A percentile compares a stretch with the other conserved stretches of the same genome.
These are phyloP conservation scores for Aspergillus arachidicola DNA, from an alignment of 2,329 filamentous ascomycete genomes.

Conservation along the genomic window DNA sequence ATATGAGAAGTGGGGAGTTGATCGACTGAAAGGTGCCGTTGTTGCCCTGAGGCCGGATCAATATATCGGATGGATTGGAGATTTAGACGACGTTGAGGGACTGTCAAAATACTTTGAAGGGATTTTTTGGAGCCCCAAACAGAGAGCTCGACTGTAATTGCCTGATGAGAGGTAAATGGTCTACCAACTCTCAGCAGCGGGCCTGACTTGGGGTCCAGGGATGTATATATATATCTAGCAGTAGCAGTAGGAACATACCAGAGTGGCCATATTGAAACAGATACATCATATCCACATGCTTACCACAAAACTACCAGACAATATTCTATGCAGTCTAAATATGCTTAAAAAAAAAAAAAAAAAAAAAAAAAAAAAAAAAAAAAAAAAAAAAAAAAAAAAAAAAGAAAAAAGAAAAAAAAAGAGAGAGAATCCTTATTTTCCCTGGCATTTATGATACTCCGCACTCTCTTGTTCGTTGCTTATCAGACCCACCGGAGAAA, in stretches of 20 bases:
- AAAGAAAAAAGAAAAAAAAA: too few species aligned
- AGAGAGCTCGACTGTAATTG: background rate
- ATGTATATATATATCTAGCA: too few species aligned
- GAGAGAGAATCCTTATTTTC: background rate
- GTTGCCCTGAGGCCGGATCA: constrained; percentile 30
- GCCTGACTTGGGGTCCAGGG: background rate
- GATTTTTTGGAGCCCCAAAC: constrained; percentile 12
- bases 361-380: too few species aligned
- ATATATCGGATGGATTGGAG: constrained; percentile 33
- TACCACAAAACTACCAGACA: too few species aligned
- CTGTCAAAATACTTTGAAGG: constrained; percentile 27
- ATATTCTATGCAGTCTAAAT: too few species aligned
- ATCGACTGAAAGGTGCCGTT: constrained; percentile 25
- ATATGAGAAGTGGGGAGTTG: constrained; percentile 30
- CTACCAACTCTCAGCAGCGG: background rate
- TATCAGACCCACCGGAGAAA: background rate
- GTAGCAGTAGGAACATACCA: too few species aligned
- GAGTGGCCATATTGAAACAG: too few species aligned
- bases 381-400: too few species aligned
- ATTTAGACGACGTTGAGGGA: constrained; percentile 26
- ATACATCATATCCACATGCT: too few species aligned
- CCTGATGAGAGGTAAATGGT: background rate
- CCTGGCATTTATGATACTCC: too few species aligned
- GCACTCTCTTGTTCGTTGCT: background rate
- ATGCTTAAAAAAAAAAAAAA: too few species aligned